Evolutionary conservation across 495 filamentous ascomycete genomes (phyloP).

Genomic region (Penicillium psychrofluorescens): DNA sequence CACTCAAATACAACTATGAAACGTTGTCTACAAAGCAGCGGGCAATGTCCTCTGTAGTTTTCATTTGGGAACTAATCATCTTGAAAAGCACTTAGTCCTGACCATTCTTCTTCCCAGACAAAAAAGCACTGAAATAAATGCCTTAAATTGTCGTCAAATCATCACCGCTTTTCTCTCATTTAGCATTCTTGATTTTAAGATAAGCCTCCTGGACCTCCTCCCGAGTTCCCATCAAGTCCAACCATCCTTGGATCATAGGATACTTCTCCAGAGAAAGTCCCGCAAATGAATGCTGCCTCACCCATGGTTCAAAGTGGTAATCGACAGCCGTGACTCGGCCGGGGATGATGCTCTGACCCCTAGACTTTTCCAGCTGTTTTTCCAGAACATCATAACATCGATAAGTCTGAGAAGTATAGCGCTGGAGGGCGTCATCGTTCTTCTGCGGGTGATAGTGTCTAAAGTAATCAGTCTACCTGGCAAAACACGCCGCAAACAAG

Average conservation of each 20-base stretch:
- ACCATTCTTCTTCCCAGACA: too few species aligned
- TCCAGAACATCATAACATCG: slow-evolving; percentile 37
- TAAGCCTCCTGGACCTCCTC: slow-evolving; percentile 25
- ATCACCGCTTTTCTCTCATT: background rate
- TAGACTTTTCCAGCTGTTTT: slow-evolving; percentile 30
- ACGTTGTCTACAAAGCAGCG: slow-evolving; percentile 11
- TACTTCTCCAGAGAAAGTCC: slow-evolving; percentile 35
- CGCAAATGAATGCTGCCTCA: slow-evolving; percentile 29
- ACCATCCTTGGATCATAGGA: slow-evolving; percentile 22
- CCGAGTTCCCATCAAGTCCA: slow-evolving; percentile 14
- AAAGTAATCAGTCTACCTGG: background rate
- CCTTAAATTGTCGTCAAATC: too few species aligned
- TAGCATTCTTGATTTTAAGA: slow-evolving; percentile 10
- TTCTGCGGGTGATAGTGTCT: slow-evolving; percentile 22
- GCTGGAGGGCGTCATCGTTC: slow-evolving; percentile 32
- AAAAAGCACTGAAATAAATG: too few species aligned
- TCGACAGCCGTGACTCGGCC: slow-evolving; percentile 31
- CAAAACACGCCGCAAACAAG: background rate
- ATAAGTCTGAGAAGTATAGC: slow-evolving; percentile 31
- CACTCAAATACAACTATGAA: too few species aligned
- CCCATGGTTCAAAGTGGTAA: slow-evolving; percentile 41
- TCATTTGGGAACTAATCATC: too few species aligned
- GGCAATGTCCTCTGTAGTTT: too few species aligned
- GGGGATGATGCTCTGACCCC: slow-evolving; percentile 28
- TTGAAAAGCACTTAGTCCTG: too few species aligned